Evolutionary conservation across 2,329 filamentous ascomycete genomes (phyloP).

Genomic region (Aureobasidium sp.): DNA sequence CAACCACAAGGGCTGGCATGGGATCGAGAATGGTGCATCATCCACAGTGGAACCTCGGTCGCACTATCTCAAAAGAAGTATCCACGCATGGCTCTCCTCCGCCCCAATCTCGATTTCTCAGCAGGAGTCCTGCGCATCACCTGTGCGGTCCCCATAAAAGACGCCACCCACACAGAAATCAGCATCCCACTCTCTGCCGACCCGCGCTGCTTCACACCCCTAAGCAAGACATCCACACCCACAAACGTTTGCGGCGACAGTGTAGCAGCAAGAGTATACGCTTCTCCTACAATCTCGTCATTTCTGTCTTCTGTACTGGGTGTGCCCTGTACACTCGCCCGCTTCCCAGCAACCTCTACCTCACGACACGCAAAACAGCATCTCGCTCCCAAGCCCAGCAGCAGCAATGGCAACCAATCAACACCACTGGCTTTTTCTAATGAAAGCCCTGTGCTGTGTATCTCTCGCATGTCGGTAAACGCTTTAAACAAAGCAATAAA

Average conservation of each 20-base stretch:
- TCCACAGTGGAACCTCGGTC: constrained; percentile 76
- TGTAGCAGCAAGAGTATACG: constrained; percentile 64
- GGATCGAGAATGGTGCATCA: constrained; percentile 94
- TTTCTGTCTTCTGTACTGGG: constrained; percentile 74
- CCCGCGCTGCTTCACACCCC: constrained; percentile 45
- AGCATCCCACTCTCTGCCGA: constrained; percentile 58
- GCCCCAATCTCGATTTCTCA: constrained; percentile 64
- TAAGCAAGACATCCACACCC: constrained; percentile 24
- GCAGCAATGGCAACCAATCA: background rate
- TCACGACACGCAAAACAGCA: constrained; percentile 65
- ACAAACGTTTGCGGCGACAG: constrained; percentile 78
- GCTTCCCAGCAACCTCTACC: constrained; percentile 63
- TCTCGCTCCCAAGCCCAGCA: constrained; percentile 38
- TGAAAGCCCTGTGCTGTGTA: constrained; percentile 83
- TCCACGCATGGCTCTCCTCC: constrained; percentile 77
- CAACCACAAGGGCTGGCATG: constrained; percentile 76
- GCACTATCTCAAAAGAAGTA: constrained; percentile 84
- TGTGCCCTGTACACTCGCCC: constrained; percentile 73
- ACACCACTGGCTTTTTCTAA: constrained; percentile 74
- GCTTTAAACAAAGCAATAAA: constrained; percentile 67
- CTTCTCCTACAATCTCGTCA: constrained; percentile 52
- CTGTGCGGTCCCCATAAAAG: background rate
- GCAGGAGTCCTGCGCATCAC: constrained; percentile 55
- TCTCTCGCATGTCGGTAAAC: constrained; percentile 72
- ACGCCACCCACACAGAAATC: constrained; percentile 17